These are phyloP conservation scores for Chlamydomonas incerta DNA, from an alignment of 139 green algal genomes.

Conservation along the genomic window DNA sequence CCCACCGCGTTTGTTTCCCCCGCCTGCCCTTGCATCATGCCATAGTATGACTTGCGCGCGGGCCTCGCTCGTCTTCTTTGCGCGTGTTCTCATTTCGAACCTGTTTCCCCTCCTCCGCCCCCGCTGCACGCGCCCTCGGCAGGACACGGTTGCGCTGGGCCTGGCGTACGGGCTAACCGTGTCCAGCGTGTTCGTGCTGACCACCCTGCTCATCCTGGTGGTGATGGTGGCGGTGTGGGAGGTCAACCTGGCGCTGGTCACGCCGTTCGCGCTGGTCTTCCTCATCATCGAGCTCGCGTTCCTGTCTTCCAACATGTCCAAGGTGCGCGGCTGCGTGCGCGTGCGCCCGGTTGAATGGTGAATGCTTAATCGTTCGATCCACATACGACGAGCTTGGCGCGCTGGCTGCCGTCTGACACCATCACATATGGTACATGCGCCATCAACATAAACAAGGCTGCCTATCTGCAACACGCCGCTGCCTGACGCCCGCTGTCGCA, in stretches of 20 bases:
- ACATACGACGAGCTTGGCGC: background rate
- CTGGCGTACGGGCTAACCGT: constrained; percentile 9
- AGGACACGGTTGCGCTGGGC: background rate
- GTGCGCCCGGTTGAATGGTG: no score
- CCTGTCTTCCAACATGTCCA: constrained; percentile 9
- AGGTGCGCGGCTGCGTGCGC: constrained; percentile 41
- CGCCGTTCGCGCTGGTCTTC: constrained; percentile 16
- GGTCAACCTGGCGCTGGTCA: background rate
- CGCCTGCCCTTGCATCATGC: no score
- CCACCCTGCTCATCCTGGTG: background rate
- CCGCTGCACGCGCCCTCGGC: no score
- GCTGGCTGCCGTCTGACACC: background rate
- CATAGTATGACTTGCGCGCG: no score
- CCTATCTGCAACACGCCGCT: no score
- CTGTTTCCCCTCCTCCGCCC: no score
- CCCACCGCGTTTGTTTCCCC: no score
- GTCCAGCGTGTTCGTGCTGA: constrained; percentile 26
- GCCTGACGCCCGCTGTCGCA: no score
- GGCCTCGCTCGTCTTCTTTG: no score
- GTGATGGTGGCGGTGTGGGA: constrained; percentile 38
- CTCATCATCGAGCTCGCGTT: constrained; percentile 19
- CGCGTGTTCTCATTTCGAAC: no score
- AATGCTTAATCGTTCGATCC: background rate
- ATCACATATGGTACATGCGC: no score
- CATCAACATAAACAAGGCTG: no score